Percentiles rank a stretch among this genome's conserved stretches.
Conservation (phyloP, 1,139 yeast genomes). For the Lizanozyma gosingica region DNA sequence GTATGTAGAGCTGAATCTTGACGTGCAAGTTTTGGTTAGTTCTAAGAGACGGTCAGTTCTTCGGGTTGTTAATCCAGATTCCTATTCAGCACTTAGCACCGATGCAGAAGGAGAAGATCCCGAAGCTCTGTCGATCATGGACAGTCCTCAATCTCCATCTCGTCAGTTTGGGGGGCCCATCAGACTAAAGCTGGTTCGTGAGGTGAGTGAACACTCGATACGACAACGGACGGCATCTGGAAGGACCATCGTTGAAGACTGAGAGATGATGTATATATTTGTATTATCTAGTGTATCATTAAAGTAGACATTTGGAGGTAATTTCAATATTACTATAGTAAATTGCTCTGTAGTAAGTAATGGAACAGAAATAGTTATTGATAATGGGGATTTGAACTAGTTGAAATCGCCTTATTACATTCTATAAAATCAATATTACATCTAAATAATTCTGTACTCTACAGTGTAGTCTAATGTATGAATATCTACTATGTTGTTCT, state of each 20-base stretch:
- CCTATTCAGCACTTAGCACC: background rate
- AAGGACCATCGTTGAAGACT: background rate
- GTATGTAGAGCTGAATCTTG: constrained; percentile 40
- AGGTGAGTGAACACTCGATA: background rate
- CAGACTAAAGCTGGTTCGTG: background rate
- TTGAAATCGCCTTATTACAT: no score
- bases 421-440: no score
- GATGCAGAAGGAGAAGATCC: background rate
- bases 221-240: background rate
- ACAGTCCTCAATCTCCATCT: background rate
- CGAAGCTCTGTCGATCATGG: background rate
- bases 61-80: constrained; percentile 58
- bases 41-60: constrained; percentile 58
- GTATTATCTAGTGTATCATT: background rate
- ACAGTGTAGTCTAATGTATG: no score
- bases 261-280: background rate
- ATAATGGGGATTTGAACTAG: no score
- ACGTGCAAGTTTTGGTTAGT: constrained; percentile 67
- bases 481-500: no score
- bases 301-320: no score
- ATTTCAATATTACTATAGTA: no score
- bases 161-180: background rate
- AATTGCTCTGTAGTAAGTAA: no score
- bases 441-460: no score
- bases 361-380: no score